Evolutionary conservation across 2,329 filamentous ascomycete genomes (phyloP).

Genomic region (Endothia cerciana): DNA sequence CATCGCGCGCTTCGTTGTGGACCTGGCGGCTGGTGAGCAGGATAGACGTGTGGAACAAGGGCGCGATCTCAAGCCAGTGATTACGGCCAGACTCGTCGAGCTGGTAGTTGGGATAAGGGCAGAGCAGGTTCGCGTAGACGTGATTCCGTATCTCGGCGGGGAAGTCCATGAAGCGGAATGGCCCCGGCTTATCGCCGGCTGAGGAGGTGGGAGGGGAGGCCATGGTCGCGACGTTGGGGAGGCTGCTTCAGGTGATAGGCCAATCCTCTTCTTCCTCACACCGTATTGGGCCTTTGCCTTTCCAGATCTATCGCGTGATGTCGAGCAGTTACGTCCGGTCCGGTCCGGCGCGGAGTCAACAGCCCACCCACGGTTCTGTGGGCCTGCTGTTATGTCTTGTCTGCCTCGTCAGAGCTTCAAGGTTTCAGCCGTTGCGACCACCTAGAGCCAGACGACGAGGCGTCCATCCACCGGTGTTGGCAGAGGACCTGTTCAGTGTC

Average conservation of each 20-base stretch:
- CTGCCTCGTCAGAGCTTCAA: not conserved
- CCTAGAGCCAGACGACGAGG: not conserved
- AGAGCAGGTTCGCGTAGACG: slow-evolving; percentile 20
- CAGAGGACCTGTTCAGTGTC: not conserved
- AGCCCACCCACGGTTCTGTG: too few species aligned
- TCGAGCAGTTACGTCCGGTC: too few species aligned
- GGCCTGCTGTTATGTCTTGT: not conserved
- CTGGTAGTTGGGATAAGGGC: not conserved
- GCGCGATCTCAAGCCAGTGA: not conserved
- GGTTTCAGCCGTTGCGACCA: not conserved
- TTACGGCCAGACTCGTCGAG: not conserved
- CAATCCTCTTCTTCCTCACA: too few species aligned
- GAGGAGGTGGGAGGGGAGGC: too few species aligned
- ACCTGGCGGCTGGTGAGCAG: slow-evolving; percentile 20
- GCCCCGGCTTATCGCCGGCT: too few species aligned
- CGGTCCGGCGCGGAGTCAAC: too few species aligned
- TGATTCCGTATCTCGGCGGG: slow-evolving; percentile 15
- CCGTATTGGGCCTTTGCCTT: too few species aligned
- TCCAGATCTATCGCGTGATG: too few species aligned
- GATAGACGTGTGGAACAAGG: slow-evolving; percentile 10
- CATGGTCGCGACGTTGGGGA: not conserved
- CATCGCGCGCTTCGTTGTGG: slow-evolving; percentile 17
- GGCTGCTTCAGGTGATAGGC: too few species aligned
- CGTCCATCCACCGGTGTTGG: not conserved
- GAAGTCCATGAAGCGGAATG: slow-evolving; percentile 12